These are phyloP conservation scores for Coleophoma cylindrospora DNA, from an alignment of 2,329 filamentous ascomycete genomes.

Conservation along the genomic window DNA sequence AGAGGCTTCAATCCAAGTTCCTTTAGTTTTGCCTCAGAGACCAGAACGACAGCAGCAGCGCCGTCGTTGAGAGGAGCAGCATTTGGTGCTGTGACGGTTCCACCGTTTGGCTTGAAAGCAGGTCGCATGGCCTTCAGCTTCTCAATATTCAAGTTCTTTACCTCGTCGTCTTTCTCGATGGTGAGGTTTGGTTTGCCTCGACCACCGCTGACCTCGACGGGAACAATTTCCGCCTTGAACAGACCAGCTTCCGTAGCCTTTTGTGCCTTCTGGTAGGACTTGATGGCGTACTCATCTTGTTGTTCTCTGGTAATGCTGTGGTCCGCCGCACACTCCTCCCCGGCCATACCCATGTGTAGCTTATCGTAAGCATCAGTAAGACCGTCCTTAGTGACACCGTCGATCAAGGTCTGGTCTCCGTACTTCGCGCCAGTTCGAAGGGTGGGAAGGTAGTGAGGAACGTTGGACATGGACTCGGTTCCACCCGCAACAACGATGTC, in stretches of 20 bases:
- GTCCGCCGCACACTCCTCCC: conserved; percentile 85
- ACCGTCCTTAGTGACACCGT: conserved; percentile 91
- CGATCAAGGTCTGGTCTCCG: conserved; percentile 82
- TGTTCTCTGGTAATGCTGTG: conserved; percentile 75
- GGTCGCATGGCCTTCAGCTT: conserved; percentile 84
- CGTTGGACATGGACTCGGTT: conserved; percentile 97
- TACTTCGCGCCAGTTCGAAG: conserved; percentile 89
- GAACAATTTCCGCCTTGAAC: conserved; percentile 83
- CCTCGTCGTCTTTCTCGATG: conserved; percentile 87
- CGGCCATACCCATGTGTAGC: conserved; percentile 94
- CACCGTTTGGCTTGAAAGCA: conserved; percentile 72
- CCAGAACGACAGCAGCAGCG: conserved; percentile 85
- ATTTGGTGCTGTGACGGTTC: conserved; percentile 93
- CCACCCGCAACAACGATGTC: conserved; percentile 91
- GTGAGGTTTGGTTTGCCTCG: conserved; percentile 82
- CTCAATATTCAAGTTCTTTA: conserved; percentile 84
- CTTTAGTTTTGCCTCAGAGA: conserved; percentile 91
- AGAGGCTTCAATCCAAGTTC: conserved; percentile 86
- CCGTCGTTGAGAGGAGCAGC: conserved; percentile 95
- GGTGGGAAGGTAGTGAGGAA: conserved; percentile 89
- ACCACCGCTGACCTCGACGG: conserved; percentile 80
- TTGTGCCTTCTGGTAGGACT: conserved; percentile 90
- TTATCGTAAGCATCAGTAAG: conserved; percentile 87
- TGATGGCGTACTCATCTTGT: conserved; percentile 95
- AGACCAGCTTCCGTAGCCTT: conserved; percentile 74